A percentile compares a stretch with the other conserved stretches of the same genome.
Conservation (phyloP, 192 early-diverging fungal species). For the Spizellomyces sp. region DNA sequence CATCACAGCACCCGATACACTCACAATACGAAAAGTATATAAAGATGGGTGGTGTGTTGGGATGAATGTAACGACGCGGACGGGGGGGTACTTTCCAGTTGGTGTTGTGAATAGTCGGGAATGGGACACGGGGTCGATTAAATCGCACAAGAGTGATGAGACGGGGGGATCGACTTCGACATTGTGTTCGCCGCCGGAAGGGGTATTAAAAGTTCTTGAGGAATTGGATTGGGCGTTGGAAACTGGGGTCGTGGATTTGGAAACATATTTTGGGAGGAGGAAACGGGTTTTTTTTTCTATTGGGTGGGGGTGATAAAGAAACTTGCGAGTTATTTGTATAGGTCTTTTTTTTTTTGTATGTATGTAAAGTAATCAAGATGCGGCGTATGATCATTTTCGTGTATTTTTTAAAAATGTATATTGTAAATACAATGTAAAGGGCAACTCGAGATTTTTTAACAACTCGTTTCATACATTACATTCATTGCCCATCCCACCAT, state of each 20-base stretch:
- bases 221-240: constrained; percentile 22
- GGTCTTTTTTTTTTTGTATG: too few relatives aligned
- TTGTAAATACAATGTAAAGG: too few relatives aligned
- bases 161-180: neutral
- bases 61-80: constrained; percentile 3
- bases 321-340: too few relatives aligned
- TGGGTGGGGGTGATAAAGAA: neutral
- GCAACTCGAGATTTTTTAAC: too few relatives aligned
- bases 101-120: constrained; percentile 4
- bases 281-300: constrained; percentile 17
- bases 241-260: constrained; percentile 8
- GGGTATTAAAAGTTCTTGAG: neutral
- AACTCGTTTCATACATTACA: too few relatives aligned
- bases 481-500: too few relatives aligned
- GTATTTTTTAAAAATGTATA: too few relatives aligned
- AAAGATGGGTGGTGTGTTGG: constrained; percentile 24
- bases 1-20: constrained; percentile 8
- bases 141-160: neutral
- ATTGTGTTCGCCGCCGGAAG: neutral
- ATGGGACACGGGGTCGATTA: neutral
- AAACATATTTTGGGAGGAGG: constrained; percentile 9
- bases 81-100: constrained; percentile 17
- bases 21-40: constrained; percentile 24
- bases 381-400: too few relatives aligned
- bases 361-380: too few relatives aligned